A percentile compares a stretch with the other conserved stretches of the same genome.
Conservation (phyloP, 805 yeast genomes). For the Lipomyces sp. region DNA sequence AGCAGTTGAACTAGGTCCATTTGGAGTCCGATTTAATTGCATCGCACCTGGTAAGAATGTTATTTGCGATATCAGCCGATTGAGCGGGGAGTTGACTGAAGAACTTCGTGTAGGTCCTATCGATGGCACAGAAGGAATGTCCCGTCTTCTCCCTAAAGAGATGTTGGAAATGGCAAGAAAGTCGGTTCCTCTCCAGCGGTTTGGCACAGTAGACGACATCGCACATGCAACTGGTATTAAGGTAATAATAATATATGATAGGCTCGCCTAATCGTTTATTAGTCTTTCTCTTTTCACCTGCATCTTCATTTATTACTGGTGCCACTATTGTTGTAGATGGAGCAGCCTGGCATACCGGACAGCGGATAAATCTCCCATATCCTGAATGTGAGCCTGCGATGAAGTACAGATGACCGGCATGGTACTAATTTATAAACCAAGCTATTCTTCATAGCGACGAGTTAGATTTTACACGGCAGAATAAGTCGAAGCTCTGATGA, state of each 20-base stretch:
- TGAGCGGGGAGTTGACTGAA: neutral
- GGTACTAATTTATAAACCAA: neutral
- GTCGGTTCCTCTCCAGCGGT: slow-evolving; percentile 57
- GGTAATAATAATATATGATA: neutral
- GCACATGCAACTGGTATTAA: slow-evolving; percentile 70
- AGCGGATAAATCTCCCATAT: slow-evolving; percentile 21
- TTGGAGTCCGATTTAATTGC: slow-evolving; percentile 81
- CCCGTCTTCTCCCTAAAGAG: slow-evolving; percentile 57
- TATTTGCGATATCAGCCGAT: neutral
- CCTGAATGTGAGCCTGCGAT: slow-evolving; percentile 21
- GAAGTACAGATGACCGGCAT: neutral
- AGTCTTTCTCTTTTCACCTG: slow-evolving; percentile 80
- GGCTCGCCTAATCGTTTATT: neutral
- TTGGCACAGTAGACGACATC: slow-evolving; percentile 74
- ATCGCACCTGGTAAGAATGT: slow-evolving; percentile 75
- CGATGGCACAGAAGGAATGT: slow-evolving; percentile 83
- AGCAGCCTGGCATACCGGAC: slow-evolving; percentile 60
- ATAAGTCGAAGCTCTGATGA: neutral
- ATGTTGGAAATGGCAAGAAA: slow-evolving; percentile 51
- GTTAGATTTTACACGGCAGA: neutral
- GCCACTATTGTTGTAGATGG: slow-evolving; percentile 85
- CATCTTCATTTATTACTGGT: slow-evolving; percentile 79
- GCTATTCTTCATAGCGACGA: slow-evolving; percentile 17
- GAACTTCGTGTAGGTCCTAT: slow-evolving; percentile 52
- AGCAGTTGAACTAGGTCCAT: slow-evolving; percentile 90